A percentile compares a stretch with the other conserved stretches of the same genome.
Evolutionary conservation across 108 stramenopile species (phyloP).

Genomic region (Chaetoceros muelleri): DNA sequence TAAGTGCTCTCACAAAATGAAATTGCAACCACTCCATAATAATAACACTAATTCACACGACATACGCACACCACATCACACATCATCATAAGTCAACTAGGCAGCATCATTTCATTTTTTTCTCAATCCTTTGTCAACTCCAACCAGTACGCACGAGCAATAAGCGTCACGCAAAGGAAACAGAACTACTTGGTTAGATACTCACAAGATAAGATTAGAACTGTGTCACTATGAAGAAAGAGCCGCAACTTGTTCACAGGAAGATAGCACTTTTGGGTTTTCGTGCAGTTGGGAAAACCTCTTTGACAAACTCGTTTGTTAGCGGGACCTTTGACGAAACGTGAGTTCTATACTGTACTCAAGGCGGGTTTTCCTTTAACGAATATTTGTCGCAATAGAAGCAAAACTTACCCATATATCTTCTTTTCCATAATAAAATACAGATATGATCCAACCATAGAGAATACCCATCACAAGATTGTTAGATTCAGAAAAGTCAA

Average conservation of each 20-base stretch:
- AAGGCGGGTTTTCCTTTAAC: neutral
- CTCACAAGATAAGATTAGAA: no score
- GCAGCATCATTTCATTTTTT: no score
- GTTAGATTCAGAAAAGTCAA: constrained; percentile 83
- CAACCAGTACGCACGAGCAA: no score
- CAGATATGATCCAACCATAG: constrained; percentile 82
- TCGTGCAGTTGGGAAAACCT: constrained; percentile 80
- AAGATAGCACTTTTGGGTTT: constrained; percentile 85
- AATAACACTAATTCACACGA: no score
- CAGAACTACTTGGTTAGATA: no score
- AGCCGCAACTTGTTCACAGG: constrained; percentile 60
- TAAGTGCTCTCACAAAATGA: no score
- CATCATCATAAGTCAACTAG: no score
- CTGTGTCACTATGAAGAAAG: constrained; percentile 15
- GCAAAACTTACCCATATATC: neutral
- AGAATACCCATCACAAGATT: constrained; percentile 72
- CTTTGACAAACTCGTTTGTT: constrained; percentile 70
- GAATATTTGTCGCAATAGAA: constrained; percentile 1
- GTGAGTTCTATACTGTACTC: constrained; percentile 7
- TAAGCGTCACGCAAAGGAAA: no score
- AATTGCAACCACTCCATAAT: no score
- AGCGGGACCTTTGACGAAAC: constrained; percentile 67
- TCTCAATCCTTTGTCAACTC: no score
- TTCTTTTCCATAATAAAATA: neutral
- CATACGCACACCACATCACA: no score